Conservation (phyloP, 305 asterid species). For the Solanum hybrid region DNA sequence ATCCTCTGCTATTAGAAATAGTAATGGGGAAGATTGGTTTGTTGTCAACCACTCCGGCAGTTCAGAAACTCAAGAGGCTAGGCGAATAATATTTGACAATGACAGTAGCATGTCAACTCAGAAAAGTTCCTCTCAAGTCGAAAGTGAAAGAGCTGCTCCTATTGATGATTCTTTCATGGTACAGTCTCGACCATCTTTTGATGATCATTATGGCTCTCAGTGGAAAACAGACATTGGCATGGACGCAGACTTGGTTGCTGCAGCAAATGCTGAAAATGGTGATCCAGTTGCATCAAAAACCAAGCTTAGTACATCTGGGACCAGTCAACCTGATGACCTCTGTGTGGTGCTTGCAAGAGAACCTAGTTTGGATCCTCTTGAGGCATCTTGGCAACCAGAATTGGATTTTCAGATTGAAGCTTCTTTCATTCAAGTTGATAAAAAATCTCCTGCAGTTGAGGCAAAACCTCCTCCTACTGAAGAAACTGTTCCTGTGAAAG, state of each 20-base stretch:
- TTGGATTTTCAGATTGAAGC: slow-evolving; percentile 63
- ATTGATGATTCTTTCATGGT: slow-evolving; percentile 71
- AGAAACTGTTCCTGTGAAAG: slow-evolving; percentile 28
- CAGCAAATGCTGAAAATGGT: slow-evolving; percentile 24
- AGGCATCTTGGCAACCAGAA: slow-evolving; percentile 56
- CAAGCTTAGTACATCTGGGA: slow-evolving; percentile 3
- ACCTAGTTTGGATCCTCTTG: slow-evolving; percentile 32
- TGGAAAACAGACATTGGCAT: slow-evolving; percentile 66
- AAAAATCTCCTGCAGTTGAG: slow-evolving; percentile 26
- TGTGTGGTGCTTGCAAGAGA: slow-evolving; percentile 57
- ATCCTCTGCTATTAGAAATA: slow-evolving; percentile 32
- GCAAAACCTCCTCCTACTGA: slow-evolving; percentile 18
- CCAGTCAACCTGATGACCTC: slow-evolving; percentile 63
- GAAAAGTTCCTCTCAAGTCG: slow-evolving; percentile 12
- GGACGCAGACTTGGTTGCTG: slow-evolving; percentile 32
- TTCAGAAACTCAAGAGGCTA: slow-evolving; percentile 16
- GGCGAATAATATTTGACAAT: slow-evolving; percentile 20
- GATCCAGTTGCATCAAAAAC: slow-evolving; percentile 15
- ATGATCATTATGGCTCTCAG: slow-evolving; percentile 31
- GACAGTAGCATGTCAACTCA: slow-evolving; percentile 21
- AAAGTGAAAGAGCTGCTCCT: slow-evolving; percentile 15
- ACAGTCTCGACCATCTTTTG: slow-evolving; percentile 37
- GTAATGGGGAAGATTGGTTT: slow-evolving; percentile 59
- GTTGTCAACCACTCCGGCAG: slow-evolving; percentile 32
- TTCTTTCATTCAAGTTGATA: slow-evolving; percentile 34